phyloP scores from a whole-genome alignment of 2,329 filamentous ascomycete species.

The Cladosporium sp. region DNA sequence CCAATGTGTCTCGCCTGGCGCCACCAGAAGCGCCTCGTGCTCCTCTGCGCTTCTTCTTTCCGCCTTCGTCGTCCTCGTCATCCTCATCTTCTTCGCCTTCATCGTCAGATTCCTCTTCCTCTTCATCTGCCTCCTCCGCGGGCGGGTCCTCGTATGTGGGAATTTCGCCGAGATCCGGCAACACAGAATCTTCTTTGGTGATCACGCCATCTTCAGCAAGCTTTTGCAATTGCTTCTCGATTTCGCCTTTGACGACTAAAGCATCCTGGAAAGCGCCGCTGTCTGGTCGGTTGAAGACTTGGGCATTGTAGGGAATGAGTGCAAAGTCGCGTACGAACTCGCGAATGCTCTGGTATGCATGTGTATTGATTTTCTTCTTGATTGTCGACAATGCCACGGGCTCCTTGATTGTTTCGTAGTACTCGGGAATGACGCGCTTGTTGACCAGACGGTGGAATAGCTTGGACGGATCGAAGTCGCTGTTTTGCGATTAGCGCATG shows the following conservation, averaged over 20 bases:
- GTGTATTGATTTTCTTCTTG: constrained; percentile 74
- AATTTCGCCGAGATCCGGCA: constrained; percentile 88
- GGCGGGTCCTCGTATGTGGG: constrained; percentile 78
- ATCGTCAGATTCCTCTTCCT: constrained; percentile 66
- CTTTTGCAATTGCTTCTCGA: constrained; percentile 71
- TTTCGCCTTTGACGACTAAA: constrained; percentile 66
- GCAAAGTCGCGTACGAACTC: constrained; percentile 91
- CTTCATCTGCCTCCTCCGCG: constrained; percentile 55
- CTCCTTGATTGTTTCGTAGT: constrained; percentile 94
- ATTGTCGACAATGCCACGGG: constrained; percentile 91
- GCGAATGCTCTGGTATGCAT: constrained; percentile 72
- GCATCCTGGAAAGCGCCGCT: constrained; percentile 88
- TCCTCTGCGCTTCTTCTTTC: constrained; percentile 38
- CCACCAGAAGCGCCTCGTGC: constrained; percentile 30
- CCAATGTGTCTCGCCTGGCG: constrained; percentile 34
- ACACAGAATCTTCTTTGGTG: constrained; percentile 61
- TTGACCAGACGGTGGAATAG: constrained; percentile 94
- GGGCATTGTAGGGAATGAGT: constrained; percentile 90
- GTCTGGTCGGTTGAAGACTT: constrained; percentile 92
- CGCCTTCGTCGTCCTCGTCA: constrained; percentile 60
- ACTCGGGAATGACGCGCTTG: constrained; percentile 83
- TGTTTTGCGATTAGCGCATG: background rate
- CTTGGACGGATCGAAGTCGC: constrained; percentile 71
- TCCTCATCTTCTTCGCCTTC: constrained; percentile 73
- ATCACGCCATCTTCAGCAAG: constrained; percentile 67